Base-by-base conservation (phyloP, 2,329 filamentous ascomycete genomes). In the Cercospora janseana region DNA sequence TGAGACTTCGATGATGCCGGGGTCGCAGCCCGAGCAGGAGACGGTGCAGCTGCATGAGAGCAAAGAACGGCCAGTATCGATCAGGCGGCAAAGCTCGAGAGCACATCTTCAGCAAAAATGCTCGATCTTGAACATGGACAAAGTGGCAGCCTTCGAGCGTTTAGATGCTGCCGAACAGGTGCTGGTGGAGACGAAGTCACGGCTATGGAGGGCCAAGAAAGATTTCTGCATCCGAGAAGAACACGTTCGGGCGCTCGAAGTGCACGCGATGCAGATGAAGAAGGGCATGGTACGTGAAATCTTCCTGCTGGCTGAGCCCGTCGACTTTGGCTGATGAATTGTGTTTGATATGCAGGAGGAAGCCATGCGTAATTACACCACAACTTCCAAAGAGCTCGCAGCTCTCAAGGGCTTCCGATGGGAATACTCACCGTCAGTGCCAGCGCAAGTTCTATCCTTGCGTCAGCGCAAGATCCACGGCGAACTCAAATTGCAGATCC, bases 401-500 rank as follows among this genome's bases (percentile, higher is more conserved):
- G 42, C 34, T 4, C 15, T 49, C 15, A 48, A 48, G 13, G 24
- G 18, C n/a, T 38, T 28, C 10, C 40, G 29, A 7, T 38, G 35
- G 45, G 35, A 32, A 29, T 37, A 46, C 9, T 37, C 46, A 4
- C 21, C 35, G 2, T 48, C 45, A 1, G 15, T 49, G 2, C 31
- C 46, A 27, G 46, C 35, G 4, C 35, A 42, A 18, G 27, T 48
- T n/a, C 46, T 48, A 35, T 48, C 46, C 15, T 40, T 42, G 27
- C 26, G 35, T 35, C 50, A 52, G 32, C 26, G 46, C 8, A 52
- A 41, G 27, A 40, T 45, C 4, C 41, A 49, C 15, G 40, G 41
- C 38, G 41, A 49, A 4, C 32, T 52, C 21, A 48, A 49, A 27
- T 27, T 41, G 15, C 32, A 52, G 13, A 52, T 49, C 4, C 40